Evolutionary conservation across 2,329 filamentous ascomycete genomes (phyloP), one percentile per base, ranked within the genome.

Genomic region (Aaosphaeria arxii): DNA sequence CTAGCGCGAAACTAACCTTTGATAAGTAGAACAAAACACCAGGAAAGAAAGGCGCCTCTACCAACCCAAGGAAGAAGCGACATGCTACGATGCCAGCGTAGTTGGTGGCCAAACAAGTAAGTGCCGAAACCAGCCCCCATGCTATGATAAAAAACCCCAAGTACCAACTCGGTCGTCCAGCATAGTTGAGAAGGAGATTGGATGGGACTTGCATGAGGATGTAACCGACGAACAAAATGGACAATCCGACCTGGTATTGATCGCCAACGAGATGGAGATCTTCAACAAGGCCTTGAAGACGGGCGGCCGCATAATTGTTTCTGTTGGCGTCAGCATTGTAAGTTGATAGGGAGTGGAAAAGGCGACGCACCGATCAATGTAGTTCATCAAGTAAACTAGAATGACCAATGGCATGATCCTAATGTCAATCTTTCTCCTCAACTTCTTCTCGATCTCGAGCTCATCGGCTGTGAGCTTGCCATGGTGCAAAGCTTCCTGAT

Each of bases 161-260:
- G 51, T 81, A 83, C 2, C 77, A 48, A 2, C 78, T 78, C 1
- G 80, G 80, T 4, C 73, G 69, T 17, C 81, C 63, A 2, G 75
- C 66, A 0, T 79, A 82, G 5, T 46, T 40, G 35, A 83, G 64
- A 1, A 80, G 54, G 44, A 84, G 67, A 49, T 84, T 84, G 0
- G 79, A 82, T 0, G 81, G 81, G 0, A 84, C 63, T 56, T 85
- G 81, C 74, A 82, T 81, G 6, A 83, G 63, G 0, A 84, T 62
- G 32, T 45, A 35, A 3, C 54, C 56, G n/a, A 58, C 56, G 45
- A 55, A 58, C 6, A 58, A 48, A 31, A 56, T 56, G 2, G 48
- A 53, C 2, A 52, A 44, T 5, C 11, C 33, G n/a, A 28, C 24
- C 24, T 35, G 31, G 43, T 39, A 45, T 31, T 45, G 31, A 7